These are phyloP conservation scores for Millerago galiae DNA, from an alignment of 805 yeast species.

Conservation along the genomic window DNA sequence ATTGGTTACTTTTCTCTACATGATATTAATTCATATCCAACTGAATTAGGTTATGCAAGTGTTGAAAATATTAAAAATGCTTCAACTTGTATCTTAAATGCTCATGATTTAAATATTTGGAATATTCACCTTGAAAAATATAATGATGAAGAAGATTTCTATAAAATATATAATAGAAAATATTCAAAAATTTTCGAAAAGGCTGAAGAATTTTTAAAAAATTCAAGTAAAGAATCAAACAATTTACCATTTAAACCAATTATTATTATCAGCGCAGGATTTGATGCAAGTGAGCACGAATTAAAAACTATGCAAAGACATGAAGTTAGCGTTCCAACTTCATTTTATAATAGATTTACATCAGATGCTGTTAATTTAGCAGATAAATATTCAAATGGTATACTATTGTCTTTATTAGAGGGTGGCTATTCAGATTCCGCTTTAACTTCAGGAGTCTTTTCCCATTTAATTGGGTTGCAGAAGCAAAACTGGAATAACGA, in stretches of 20 bases:
- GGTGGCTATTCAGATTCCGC: conserved; percentile 89
- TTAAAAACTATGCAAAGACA: conserved; percentile 83
- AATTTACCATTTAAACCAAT: conserved; percentile 43
- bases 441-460: conserved; percentile 67
- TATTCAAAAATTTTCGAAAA: conserved; percentile 57
- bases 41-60: conserved; percentile 72
- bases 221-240: conserved; percentile 30
- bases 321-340: conserved; percentile 73
- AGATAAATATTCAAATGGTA: conserved; percentile 52
- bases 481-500: conserved; percentile 49
- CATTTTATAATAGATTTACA: conserved; percentile 68
- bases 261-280: conserved; percentile 78
- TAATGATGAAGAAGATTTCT: conserved; percentile 57
- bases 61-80: conserved; percentile 68
- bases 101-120: conserved; percentile 78
- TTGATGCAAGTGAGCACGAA: conserved; percentile 82
- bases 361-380: conserved; percentile 67
- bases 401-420: conserved; percentile 63
- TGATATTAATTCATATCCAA: conserved; percentile 81
- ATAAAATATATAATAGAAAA: conserved; percentile 49
- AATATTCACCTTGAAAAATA: conserved; percentile 73
- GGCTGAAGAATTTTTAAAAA: conserved; percentile 58
- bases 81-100: conserved; percentile 60
- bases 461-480: conserved; percentile 71
- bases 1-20: conserved; percentile 82